Evolutionary conservation across 352 stramenopile species (phyloP).

Genomic region (Elongisporangium prolatum): DNA sequence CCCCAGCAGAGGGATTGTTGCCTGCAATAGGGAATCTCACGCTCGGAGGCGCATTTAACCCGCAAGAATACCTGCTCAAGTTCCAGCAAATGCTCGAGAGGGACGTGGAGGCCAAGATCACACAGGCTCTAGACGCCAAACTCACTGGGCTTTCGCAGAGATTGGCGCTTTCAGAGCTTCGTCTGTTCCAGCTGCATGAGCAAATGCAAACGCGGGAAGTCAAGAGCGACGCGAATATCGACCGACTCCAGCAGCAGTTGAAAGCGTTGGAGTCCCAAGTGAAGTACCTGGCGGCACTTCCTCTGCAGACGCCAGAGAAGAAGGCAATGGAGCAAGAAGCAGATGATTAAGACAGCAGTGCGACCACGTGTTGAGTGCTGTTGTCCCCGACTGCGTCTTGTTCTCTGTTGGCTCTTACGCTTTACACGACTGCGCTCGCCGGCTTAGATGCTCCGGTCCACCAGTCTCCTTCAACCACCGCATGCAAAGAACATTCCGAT

Average conservation of each 20-base stretch:
- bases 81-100: constrained; percentile 63
- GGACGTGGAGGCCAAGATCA: constrained; percentile 68
- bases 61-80: constrained; percentile 34
- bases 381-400: background rate
- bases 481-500: constrained; percentile 61
- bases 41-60: constrained; percentile 15
- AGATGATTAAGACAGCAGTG: constrained; percentile 1
- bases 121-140: constrained; percentile 51
- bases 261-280: constrained; percentile 29
- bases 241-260: constrained; percentile 43
- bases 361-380: background rate
- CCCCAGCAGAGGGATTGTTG: background rate
- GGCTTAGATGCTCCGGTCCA: constrained; percentile 12
- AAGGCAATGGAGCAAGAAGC: constrained; percentile 3
- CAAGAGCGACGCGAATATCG: constrained; percentile 28
- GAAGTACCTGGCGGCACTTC: constrained; percentile 13
- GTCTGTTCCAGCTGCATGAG: constrained; percentile 57
- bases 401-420: background rate
- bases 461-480: constrained; percentile 36
- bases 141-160: constrained; percentile 45
- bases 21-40: background rate
- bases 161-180: constrained; percentile 59
- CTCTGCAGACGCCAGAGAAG: constrained; percentile 5
- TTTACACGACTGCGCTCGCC: constrained; percentile 10
- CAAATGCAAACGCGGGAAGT: constrained; percentile 34